Evolutionary conservation across 2,329 filamentous ascomycete genomes (phyloP), one percentile per base, ranked within the genome.

Genomic region (Exophiala spinifera): DNA sequence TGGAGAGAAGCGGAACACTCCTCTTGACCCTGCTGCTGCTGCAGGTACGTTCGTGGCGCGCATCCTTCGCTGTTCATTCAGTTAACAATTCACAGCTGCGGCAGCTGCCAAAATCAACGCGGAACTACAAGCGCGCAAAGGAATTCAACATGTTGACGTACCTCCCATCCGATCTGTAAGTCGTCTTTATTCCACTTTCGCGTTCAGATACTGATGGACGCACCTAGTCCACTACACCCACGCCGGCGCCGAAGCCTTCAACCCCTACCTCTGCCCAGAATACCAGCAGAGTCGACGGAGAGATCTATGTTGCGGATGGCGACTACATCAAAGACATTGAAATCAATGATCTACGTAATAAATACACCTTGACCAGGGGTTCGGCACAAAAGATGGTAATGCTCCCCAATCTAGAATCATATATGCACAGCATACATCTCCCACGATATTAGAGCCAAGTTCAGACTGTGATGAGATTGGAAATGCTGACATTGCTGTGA

Each of bases 341-440:
- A 78, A 90, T 99, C 78, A 99, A 99, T 73, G 92, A 97, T 74
- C 76, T 97, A 68, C 87, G 92, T 62, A 99, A 97, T 72, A 89
- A 92, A 66, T 99, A 99, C 74, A 87, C 91, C 72, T 81, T 99
- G 76, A 99, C 92, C 62, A 97, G 96, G 79, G 91, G 91, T 68
- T 88, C 90, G 66, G 96, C 91, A 63, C 94, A 97, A 80, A 95
- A 96, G 84, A 96, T 94, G 92, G 94, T 99, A 96, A 87, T 91
- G 86, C 74, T n/a, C 50, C 42, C n/a, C 23, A 31, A 37, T 37
- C 31, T 39, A 14, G 31, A 46, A n/a, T n/a, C 4, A 13, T 17
- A 4, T 17, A 15, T 4, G 37, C 20, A 14, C 4, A n/a, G 20
- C n/a, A 10, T 20, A 28, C 13, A 14, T 21, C 10, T 25, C 11